Base-by-base conservation (phyloP, 148 eudicot genomes). In the Chenopodium quinoa region DNA sequence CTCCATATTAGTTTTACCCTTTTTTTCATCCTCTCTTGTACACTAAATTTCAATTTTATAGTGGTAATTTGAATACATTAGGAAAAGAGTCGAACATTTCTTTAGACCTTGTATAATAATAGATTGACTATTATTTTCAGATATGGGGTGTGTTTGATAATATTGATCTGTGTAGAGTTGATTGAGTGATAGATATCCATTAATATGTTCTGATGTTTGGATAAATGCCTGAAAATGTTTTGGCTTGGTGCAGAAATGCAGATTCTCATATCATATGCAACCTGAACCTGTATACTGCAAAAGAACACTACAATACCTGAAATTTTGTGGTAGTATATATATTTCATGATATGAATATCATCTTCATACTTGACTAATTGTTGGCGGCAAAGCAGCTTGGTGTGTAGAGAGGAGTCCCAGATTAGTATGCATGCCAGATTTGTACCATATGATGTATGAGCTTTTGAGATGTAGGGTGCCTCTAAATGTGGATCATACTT, bases 161-260 rank as follows among this genome's bases (percentile, higher is more conserved):
- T 48, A 48, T 48, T 48, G 10, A 9, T 48, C 12, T 48, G 60
- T 54, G 60, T 54, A 16, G 60, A 54, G 60, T 13, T 13, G 60
- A 13, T 54, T 0, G 17, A 54, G 19, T 4, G 29, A 27, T 27
- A 27, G 29, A 27, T 27, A 27, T 56, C 4, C 19, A 56, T 4
- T 13, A 56, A 17, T 56, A 22, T 22, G 7, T 32, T 54, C 46
- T 72, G 58, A 27, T 8, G 22, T 77, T 32, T n/a, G 37, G n/a
- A 47, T 4, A 20, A 62, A 19, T n/a, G 29, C 34, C 11, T 29
- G 29, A 46, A 44, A 2, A 62, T 10, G 62, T 44, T 75, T 44
- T 17, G 17, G 34, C 62, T 82, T 54, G 31, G 19, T 66, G 79
- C 22, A 70, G 79, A 79, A n/a, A 10, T 66, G 79, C 29, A 70